Percentiles rank a stretch among this genome's conserved stretches.
Evolutionary conservation across 192 early-diverging fungal genomes (phyloP).

Genomic region (Jimgerdemannia lactiflua): DNA sequence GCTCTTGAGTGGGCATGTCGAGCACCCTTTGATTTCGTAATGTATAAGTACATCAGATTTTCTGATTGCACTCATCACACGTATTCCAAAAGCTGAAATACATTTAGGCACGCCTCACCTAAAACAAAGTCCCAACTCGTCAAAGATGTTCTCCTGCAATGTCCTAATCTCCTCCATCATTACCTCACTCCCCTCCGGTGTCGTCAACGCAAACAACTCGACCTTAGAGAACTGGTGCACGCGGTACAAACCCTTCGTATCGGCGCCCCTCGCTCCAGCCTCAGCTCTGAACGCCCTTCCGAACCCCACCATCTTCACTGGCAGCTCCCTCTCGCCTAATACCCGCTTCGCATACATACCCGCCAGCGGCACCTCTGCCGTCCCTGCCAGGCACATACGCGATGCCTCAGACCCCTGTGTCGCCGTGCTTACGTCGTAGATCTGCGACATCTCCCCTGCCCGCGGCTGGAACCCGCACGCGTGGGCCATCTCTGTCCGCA

Average conservation of each 20-base stretch:
- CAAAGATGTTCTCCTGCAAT: conserved; percentile 74
- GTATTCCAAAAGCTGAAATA: not conserved
- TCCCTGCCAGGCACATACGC: conserved; percentile 75
- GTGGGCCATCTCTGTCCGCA: conserved; percentile 73
- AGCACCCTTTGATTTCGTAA: conserved; percentile 50
- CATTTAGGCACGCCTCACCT: conserved; percentile 22
- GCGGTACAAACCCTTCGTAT: conserved; percentile 86
- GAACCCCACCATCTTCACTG: conserved; percentile 73
- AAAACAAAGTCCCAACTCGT: conserved; percentile 78
- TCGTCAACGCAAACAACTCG: conserved; percentile 79
- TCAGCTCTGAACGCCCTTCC: conserved; percentile 91
- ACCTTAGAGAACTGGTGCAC: conserved; percentile 96
- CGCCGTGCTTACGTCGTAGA: conserved; percentile 62
- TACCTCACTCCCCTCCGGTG: conserved; percentile 56
- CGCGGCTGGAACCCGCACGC: conserved; percentile 92
- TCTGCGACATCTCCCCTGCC: conserved; percentile 76
- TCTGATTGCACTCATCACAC: not conserved
- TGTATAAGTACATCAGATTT: conserved; percentile 3
- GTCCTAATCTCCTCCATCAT: conserved; percentile 70
- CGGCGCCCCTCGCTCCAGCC: conserved; percentile 78
- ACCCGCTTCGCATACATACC: conserved; percentile 76
- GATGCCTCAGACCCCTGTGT: conserved; percentile 40
- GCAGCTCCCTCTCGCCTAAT: conserved; percentile 55
- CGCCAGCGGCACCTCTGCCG: conserved; percentile 90
- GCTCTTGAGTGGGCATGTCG: conserved; percentile 91